These are phyloP conservation scores for Echium plantagineum DNA, from an alignment of 257 asterid species.

Conservation along the genomic window DNA sequence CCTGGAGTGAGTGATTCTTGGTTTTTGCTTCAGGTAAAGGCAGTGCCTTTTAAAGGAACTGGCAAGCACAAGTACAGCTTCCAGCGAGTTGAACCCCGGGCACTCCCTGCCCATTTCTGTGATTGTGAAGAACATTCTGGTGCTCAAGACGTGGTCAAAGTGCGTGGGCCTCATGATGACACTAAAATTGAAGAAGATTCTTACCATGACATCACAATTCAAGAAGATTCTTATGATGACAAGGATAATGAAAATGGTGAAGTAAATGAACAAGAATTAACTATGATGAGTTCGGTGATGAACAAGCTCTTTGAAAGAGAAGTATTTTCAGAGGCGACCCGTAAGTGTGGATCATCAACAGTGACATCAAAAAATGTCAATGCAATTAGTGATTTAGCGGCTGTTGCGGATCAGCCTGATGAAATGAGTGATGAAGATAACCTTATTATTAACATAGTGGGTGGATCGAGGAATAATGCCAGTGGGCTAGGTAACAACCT, in stretches of 20 bases:
- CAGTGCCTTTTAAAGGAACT: slow-evolving; percentile 64
- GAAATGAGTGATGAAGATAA: slow-evolving; percentile 55
- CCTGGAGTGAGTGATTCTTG: neutral
- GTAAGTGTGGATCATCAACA: slow-evolving; percentile 14
- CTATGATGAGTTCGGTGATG: slow-evolving; percentile 56
- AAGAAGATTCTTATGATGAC: slow-evolving; percentile 16
- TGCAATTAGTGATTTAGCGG: slow-evolving; percentile 22
- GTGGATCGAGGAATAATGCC: slow-evolving; percentile 21
- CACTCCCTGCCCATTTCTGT: slow-evolving; percentile 63
- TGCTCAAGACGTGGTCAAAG: neutral
- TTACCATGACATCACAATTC: slow-evolving; percentile 14
- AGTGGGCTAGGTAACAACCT: neutral
- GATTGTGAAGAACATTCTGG: slow-evolving; percentile 81
- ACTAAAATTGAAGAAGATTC: slow-evolving; percentile 18
- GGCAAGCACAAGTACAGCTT: slow-evolving; percentile 98
- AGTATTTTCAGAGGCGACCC: slow-evolving; percentile 18
- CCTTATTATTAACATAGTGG: slow-evolving; percentile 54
- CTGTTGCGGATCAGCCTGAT: slow-evolving; percentile 26
- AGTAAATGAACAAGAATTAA: slow-evolving; percentile 63
- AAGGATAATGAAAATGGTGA: slow-evolving; percentile 22
- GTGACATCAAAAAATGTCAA: slow-evolving; percentile 13
- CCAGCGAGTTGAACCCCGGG: slow-evolving; percentile 71
- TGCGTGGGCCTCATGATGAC: neutral
- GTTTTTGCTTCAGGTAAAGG: slow-evolving; percentile 40
- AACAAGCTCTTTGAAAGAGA: slow-evolving; percentile 53